phyloP scores from a whole-genome alignment of 2,329 filamentous ascomycete species.

The Phoma sp. region DNA sequence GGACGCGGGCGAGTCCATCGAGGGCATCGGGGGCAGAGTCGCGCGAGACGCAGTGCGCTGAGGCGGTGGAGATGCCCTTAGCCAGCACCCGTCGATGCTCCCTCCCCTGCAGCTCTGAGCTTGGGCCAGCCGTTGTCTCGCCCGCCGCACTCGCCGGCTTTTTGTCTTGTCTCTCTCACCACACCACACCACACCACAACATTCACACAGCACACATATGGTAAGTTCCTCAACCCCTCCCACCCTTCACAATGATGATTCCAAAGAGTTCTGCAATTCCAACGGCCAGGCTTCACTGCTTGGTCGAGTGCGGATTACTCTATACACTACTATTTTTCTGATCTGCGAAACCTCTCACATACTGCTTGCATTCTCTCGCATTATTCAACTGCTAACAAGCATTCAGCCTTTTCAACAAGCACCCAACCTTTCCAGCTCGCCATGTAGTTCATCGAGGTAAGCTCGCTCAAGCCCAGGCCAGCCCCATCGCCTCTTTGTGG shows the following conservation, averaged over 20 bases:
- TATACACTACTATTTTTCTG: slow-evolving; percentile 60
- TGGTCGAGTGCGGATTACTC: slow-evolving; percentile 54
- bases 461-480: slow-evolving; percentile 9
- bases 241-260: slow-evolving; percentile 50
- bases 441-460: too few relatives aligned
- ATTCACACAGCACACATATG: slow-evolving; percentile 1
- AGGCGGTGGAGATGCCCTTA: not conserved
- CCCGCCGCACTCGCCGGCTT: slow-evolving; percentile 16
- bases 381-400: slow-evolving; percentile 22
- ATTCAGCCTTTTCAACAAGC: too few relatives aligned
- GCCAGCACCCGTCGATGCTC: too few relatives aligned
- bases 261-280: slow-evolving; percentile 60
- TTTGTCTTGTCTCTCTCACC: not conserved
- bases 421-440: not conserved
- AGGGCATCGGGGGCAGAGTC: slow-evolving; percentile 4
- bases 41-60: not conserved
- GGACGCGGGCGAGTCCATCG: slow-evolving; percentile 65
- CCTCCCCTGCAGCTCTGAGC: slow-evolving; percentile 2
- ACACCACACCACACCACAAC: slow-evolving; percentile 4
- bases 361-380: not conserved
- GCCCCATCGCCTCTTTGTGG: slow-evolving; percentile 10
- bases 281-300: slow-evolving; percentile 46
- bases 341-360: slow-evolving; percentile 18
- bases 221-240: slow-evolving; percentile 19
- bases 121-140: slow-evolving; percentile 11